These are phyloP conservation scores for Aureobasidium namibiae DNA, from an alignment of 2,329 filamentous ascomycete genomes.

Conservation along the genomic window DNA sequence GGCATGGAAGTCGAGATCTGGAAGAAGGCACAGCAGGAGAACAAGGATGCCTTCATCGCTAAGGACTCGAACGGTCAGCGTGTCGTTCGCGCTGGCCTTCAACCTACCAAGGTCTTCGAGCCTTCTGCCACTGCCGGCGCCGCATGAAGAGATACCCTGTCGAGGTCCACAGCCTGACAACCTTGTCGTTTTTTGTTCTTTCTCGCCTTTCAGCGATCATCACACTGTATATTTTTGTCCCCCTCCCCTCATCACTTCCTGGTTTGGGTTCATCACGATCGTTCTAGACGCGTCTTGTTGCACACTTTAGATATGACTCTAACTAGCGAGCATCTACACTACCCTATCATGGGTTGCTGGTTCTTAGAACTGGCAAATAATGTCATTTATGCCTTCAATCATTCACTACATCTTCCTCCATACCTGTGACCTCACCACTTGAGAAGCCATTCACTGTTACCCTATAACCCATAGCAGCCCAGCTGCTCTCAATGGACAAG, in stretches of 20 bases:
- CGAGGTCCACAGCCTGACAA: neutral
- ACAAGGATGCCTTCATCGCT: conserved; percentile 71
- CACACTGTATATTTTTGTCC: neutral
- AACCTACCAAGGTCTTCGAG: conserved; percentile 74
- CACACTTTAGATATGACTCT: conserved; percentile 14
- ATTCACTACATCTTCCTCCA: neutral
- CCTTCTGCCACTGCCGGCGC: conserved; percentile 78
- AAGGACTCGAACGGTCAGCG: conserved; percentile 74
- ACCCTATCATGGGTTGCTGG: neutral
- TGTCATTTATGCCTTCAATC: conserved; percentile 12
- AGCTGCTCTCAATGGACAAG: neutral
- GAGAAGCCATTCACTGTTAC: neutral
- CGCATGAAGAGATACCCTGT: conserved; percentile 43
- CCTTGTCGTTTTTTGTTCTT: conserved; percentile 4
- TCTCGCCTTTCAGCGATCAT: conserved; percentile 8
- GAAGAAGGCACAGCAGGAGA: conserved; percentile 78
- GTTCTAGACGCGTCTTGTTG: conserved; percentile 13
- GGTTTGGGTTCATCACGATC: conserved; percentile 10
- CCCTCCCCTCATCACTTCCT: neutral
- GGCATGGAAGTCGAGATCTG: conserved; percentile 88
- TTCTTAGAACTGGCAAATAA: conserved; percentile 1
- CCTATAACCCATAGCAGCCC: neutral
- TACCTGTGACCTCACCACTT: neutral
- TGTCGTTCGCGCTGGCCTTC: conserved; percentile 76
- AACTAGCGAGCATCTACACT: conserved; percentile 5